Percentiles rank a stretch among this genome's conserved stretches.
Conservation (phyloP, 1,139 yeast species). For the Sugiyamaella castrensis region DNA sequence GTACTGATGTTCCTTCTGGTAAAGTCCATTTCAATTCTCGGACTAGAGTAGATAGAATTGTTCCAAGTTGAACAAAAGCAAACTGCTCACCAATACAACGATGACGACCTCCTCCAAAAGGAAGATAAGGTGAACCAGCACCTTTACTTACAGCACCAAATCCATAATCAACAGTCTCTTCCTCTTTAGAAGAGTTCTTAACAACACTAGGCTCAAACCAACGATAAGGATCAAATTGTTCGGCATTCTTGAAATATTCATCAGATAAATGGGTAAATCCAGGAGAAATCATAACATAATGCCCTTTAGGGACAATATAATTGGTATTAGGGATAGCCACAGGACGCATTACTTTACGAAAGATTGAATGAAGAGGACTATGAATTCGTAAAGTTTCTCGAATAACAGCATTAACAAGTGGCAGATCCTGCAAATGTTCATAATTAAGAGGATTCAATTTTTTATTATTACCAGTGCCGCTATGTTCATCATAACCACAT, state of each 20-base stretch:
- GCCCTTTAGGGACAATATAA: conserved; percentile 83
- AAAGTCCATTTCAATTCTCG: conserved; percentile 76
- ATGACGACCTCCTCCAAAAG: conserved; percentile 99
- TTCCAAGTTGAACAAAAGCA: conserved; percentile 92
- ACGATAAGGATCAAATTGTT: conserved; percentile 74
- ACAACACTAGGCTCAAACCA: conserved; percentile 62
- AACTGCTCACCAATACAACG: conserved; percentile 99
- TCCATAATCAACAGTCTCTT: conserved; percentile 80
- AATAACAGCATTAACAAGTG: conserved; percentile 74
- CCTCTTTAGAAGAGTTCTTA: conserved; percentile 35
- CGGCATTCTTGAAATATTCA: conserved; percentile 69
- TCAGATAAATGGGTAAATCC: conserved; percentile 83
- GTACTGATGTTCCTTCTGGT: conserved; percentile 56
- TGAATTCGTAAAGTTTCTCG: conserved; percentile 94
- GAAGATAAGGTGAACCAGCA: conserved; percentile 91
- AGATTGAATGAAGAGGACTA: conserved; percentile 92
- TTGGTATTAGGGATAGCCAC: conserved; percentile 77
- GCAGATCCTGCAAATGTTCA: conserved; percentile 79
- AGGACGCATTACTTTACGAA: conserved; percentile 82
- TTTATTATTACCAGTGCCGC: conserved; percentile 35
- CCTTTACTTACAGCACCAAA: conserved; percentile 96
- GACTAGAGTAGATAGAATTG: conserved; percentile 71
- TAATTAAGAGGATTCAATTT: conserved; percentile 53
- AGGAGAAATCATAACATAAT: conserved; percentile 87
- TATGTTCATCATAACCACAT: conserved; percentile 46